These are phyloP conservation scores for Pythium graminicola DNA, from an alignment of 352 stramenopile genomes.

Conservation along the genomic window DNA sequence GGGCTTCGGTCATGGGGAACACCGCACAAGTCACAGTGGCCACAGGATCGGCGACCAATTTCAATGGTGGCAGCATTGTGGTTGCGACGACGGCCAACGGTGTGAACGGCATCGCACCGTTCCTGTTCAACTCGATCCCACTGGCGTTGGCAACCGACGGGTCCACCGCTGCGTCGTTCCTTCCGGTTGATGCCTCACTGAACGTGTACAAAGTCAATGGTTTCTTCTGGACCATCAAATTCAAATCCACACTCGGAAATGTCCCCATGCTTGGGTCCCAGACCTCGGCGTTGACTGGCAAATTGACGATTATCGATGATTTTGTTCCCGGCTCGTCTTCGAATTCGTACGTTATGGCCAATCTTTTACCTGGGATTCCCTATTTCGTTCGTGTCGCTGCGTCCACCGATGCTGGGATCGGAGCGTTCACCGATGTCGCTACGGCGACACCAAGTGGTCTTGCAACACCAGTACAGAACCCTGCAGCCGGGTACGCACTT, in stretches of 20 bases:
- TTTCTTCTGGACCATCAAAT: slow-evolving; percentile 76
- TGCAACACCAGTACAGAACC: slow-evolving; percentile 39
- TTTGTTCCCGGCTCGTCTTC: slow-evolving; percentile 38
- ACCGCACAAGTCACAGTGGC: slow-evolving; percentile 23
- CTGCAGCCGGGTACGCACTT: slow-evolving; percentile 51
- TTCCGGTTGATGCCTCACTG: slow-evolving; percentile 30
- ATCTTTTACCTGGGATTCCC: slow-evolving; percentile 51
- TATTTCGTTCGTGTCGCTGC: slow-evolving; percentile 66
- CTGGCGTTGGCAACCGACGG: slow-evolving; percentile 32
- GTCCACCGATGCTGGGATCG: slow-evolving; percentile 46
- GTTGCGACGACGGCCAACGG: slow-evolving; percentile 31
- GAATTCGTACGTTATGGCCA: slow-evolving; percentile 42
- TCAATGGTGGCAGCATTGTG: slow-evolving; percentile 29
- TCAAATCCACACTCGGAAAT: slow-evolving; percentile 71
- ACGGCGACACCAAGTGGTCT: slow-evolving; percentile 46
- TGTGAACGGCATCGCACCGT: slow-evolving; percentile 22
- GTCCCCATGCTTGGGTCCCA: slow-evolving; percentile 36
- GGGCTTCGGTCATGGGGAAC: slow-evolving; percentile 33
- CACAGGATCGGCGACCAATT: slow-evolving; percentile 14
- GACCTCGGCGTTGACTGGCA: slow-evolving; percentile 19
- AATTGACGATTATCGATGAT: slow-evolving; percentile 30
- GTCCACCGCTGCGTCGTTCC: slow-evolving; percentile 26
- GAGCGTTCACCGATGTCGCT: slow-evolving; percentile 31
- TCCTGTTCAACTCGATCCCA: slow-evolving; percentile 43
- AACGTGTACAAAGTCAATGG: slow-evolving; percentile 73